Evolutionary conservation across 2,329 filamentous ascomycete species (phyloP), one percentile per base, ranked within the genome.

Genomic region (Arachnomyces sp.): DNA sequence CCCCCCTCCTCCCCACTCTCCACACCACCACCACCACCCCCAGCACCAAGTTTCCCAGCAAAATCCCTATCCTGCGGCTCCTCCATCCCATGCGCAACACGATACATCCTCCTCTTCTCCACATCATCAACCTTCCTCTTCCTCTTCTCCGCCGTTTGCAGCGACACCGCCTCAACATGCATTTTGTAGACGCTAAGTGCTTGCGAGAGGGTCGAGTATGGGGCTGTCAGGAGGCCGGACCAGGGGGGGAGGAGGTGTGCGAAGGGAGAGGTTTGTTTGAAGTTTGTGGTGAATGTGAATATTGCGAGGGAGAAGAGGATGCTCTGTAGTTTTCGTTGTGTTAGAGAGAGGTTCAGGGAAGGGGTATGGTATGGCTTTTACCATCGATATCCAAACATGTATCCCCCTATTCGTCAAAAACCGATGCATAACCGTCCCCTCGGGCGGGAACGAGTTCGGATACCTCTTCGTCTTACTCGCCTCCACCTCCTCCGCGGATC

Each of bases 401-500:
- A 96, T 76, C 41, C 68, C 67, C 43, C 76, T 75, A 59, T 78
- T 90, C 50, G 85, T 80, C 59, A 94, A 71, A 62, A 96, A 89
- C 77, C 82, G 89, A 62, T 90, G 76, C 65, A 84, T 74, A 63
- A 86, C 87, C 0, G 83, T 85, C 4, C 87, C 86, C 57, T 82
- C 72, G 0, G 88, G 81, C 34, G 90, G 84, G 73, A 94, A 88
- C 74, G 93, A 81, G 52, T 89, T 82, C 1, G 92, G 92, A 60
- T 96, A 96, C 48, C 83, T 71, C 61, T 77, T 83, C 48, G 65
- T 75, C 49, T 70, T 73, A 68, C 86, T 86, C 45, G 73, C 74
- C 46, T 74, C 67, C 37, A 71, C 65, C 61, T 94, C 82, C 38
- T 80, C 73, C 14, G 73, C 67, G 12, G 77, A 79, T 45, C 88